These are phyloP conservation scores for Petunia secreta DNA, from an alignment of 257 asterid genomes.

Conservation along the genomic window DNA sequence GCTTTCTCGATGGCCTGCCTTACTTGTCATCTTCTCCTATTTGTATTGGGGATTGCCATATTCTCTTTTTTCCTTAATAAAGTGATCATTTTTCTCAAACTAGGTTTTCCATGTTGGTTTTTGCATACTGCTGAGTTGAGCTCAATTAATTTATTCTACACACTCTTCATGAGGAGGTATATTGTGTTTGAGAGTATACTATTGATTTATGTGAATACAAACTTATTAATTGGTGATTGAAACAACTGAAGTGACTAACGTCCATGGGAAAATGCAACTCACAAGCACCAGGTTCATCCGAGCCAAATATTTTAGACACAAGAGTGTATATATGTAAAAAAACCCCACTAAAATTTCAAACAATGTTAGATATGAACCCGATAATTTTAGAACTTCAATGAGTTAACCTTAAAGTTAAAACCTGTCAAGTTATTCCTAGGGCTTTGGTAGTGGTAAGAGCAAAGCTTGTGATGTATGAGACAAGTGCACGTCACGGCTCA, in stretches of 20 bases:
- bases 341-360: too few relatives aligned
- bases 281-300: too few relatives aligned
- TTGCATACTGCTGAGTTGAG: not conserved
- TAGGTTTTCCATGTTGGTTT: constrained; percentile 1
- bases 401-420: too few relatives aligned
- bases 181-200: not conserved
- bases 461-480: too few relatives aligned
- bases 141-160: constrained; percentile 12
- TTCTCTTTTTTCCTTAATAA: not conserved
- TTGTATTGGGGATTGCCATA: not conserved
- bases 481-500: too few relatives aligned
- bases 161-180: not conserved
- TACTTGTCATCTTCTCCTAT: not conserved
- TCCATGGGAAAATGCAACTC: not conserved
- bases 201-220: not conserved
- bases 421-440: too few relatives aligned
- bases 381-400: too few relatives aligned
- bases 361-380: too few relatives aligned
- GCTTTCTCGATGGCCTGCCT: not conserved
- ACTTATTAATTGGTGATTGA: not conserved
- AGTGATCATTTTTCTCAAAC: not conserved
- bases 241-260: not conserved
- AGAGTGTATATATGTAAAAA: too few relatives aligned
- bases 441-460: too few relatives aligned
- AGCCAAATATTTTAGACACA: too few relatives aligned